Evolutionary conservation across 2,329 filamentous ascomycete genomes (phyloP).

Genomic region (Dactylellina cionopaga): DNA sequence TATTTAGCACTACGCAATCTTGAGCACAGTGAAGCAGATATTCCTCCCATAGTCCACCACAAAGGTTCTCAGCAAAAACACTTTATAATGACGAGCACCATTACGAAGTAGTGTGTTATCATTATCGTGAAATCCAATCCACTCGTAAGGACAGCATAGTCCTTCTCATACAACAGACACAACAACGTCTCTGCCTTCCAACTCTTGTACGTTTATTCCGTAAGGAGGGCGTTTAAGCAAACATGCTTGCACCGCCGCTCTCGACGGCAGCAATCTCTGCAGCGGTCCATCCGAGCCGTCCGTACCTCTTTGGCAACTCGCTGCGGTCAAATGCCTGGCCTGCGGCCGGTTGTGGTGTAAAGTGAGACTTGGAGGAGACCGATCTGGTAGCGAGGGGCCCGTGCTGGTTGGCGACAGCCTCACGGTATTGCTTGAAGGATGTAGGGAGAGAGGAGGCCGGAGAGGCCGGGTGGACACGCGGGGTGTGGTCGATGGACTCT

Average conservation of each 20-base stretch:
- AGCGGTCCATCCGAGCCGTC: constrained; percentile 75
- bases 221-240: constrained; percentile 60
- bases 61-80: too few relatives aligned
- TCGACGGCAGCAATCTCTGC: constrained; percentile 96
- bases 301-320: constrained; percentile 86
- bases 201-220: too few relatives aligned
- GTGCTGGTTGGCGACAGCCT: constrained; percentile 77
- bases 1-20: too few relatives aligned
- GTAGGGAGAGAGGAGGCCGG: constrained; percentile 73
- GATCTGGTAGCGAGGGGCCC: constrained; percentile 75
- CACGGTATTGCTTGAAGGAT: constrained; percentile 79
- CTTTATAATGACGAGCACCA: too few relatives aligned
- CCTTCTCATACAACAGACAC: too few relatives aligned
- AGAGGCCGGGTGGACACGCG: constrained; percentile 77
- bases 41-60: too few relatives aligned
- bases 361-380: constrained; percentile 58
- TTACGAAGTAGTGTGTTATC: too few relatives aligned
- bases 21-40: too few relatives aligned
- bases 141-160: too few relatives aligned
- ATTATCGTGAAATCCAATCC: too few relatives aligned
- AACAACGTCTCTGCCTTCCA: too few relatives aligned
- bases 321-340: constrained; percentile 88
- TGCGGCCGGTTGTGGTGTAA: constrained; percentile 66
- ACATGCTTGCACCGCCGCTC: constrained; percentile 83
- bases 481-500: constrained; percentile 78